phyloP scores from a whole-genome alignment of 768 basidiomycete species.

The Naganishia friedmannii region DNA sequence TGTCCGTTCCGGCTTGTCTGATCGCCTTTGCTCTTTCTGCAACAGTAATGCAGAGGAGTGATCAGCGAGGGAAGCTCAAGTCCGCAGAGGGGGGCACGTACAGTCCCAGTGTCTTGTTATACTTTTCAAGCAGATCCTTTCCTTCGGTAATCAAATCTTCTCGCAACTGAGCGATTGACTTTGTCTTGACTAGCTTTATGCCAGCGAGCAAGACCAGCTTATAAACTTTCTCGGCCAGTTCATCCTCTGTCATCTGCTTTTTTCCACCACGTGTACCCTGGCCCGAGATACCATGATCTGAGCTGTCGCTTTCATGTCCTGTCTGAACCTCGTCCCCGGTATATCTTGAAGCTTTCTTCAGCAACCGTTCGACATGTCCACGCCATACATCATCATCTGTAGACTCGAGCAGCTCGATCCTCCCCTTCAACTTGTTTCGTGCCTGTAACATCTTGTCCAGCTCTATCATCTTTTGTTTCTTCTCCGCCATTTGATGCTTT shows the following conservation, averaged over 20 bases:
- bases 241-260: slow-evolving; percentile 14
- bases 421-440: slow-evolving; percentile 19
- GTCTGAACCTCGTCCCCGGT: slow-evolving; percentile 4
- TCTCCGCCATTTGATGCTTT: slow-evolving; percentile 23
- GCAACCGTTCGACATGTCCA: slow-evolving; percentile 12
- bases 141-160: slow-evolving; percentile 27
- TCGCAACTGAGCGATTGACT: slow-evolving; percentile 14
- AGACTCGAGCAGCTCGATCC: slow-evolving; percentile 25
- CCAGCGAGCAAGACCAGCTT: slow-evolving; percentile 20
- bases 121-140: slow-evolving; percentile 25
- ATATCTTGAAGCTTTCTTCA: slow-evolving; percentile 19
- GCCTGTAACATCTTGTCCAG: slow-evolving; percentile 24
- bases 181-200: slow-evolving; percentile 1
- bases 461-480: slow-evolving; percentile 12
- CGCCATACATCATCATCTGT: slow-evolving; percentile 19
- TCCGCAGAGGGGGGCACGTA: not conserved
- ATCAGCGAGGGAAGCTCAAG: not conserved
- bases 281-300: not conserved
- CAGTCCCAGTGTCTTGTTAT: slow-evolving; percentile 15
- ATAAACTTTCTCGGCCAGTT: slow-evolving; percentile 19
- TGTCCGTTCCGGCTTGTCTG: not conserved
- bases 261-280: not conserved
- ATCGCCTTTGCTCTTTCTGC: slow-evolving; percentile 2
- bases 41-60: not conserved
- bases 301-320: not conserved